Base-by-base conservation (phyloP, 2,329 filamentous ascomycete genomes). In the Penicillium sp. region DNA sequence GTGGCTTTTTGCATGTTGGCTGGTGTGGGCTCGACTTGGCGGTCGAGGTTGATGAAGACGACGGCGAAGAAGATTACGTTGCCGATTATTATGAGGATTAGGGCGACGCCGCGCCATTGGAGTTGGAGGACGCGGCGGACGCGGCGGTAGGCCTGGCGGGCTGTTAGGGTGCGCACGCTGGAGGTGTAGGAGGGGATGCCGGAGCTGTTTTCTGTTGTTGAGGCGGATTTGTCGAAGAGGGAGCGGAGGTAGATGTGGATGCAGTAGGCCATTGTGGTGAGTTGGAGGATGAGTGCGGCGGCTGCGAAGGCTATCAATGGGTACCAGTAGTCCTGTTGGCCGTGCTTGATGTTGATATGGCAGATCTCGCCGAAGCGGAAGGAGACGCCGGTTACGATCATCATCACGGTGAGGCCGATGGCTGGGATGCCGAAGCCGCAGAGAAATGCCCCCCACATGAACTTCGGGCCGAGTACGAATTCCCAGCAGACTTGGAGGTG, bases 401-500 rank as follows among this genome's bases (percentile, higher is more conserved):
- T 83, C 46, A 90, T 90, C 37, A 93, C 74, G 3, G 87, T 81
- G 59, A 96, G 84, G 31, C 91, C 90, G 18, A 91, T 75, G 21
- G 87, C 81, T 2, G 92, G 91, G 42, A 97, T 82, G 16, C 89
- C 89, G 90, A 93, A 97, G 58, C 94, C 94, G 8, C 87, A 77
- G 14, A 83, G 81, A 67, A 96, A 87, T 3, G 93, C 87, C 61
- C 85, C 83, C 79, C 91, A 91, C 86, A 97, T 97, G 75, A 97
- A 97, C 66, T 83, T 89, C 40, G 87, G 84, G 34, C 94, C 94
- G 3, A 96, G 90, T 7, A 93, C 86, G 29, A 95, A 83, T 72
- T 97, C 92, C 94, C 94, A 99, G 79, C 92, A 97, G 61, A 99
- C 97, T 74, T 97, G 94, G 23, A 99, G 85, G 74, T 99, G 94